Percentiles rank a stretch among this genome's conserved stretches.
Evolutionary conservation across 2,329 filamentous ascomycete genomes (phyloP).

Genomic region (Blastomyces gilchristii): DNA sequence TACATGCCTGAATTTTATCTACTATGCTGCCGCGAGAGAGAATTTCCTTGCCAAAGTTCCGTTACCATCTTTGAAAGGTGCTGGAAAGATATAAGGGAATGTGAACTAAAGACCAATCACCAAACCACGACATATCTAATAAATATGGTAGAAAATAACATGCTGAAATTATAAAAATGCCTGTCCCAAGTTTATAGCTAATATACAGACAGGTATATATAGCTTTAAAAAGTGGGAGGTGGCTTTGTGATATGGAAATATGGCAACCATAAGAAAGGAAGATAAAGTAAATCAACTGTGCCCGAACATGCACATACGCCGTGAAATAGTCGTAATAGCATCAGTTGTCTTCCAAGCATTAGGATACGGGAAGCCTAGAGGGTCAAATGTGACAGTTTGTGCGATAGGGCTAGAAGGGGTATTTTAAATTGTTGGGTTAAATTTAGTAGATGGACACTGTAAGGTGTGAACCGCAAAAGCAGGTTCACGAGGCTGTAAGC

Average conservation of each 20-base stretch:
- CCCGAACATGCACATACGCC: neutral
- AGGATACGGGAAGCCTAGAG: neutral
- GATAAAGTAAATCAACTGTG: neutral
- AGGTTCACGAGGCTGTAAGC: constrained; percentile 44
- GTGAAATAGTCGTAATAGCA: neutral
- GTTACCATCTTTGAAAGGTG: neutral
- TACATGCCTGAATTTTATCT: neutral
- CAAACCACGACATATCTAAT: neutral
- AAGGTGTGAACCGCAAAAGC: neutral
- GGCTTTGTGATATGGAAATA: neutral
- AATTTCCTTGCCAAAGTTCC: neutral
- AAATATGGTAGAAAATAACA: neutral
- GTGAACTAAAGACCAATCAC: neutral
- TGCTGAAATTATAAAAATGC: neutral
- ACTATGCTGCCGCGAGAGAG: neutral
- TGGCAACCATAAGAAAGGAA: neutral
- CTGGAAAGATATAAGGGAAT: neutral
- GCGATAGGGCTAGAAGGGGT: neutral
- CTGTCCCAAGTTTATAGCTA: neutral
- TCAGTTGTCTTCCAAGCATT: neutral
- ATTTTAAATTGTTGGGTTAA: neutral
- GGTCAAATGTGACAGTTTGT: neutral
- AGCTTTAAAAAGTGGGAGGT: neutral
- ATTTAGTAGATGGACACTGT: neutral
- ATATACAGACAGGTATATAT: neutral